Conservation (phyloP, 768 basidiomycete species). For the Crucibulum laeve region DNA sequence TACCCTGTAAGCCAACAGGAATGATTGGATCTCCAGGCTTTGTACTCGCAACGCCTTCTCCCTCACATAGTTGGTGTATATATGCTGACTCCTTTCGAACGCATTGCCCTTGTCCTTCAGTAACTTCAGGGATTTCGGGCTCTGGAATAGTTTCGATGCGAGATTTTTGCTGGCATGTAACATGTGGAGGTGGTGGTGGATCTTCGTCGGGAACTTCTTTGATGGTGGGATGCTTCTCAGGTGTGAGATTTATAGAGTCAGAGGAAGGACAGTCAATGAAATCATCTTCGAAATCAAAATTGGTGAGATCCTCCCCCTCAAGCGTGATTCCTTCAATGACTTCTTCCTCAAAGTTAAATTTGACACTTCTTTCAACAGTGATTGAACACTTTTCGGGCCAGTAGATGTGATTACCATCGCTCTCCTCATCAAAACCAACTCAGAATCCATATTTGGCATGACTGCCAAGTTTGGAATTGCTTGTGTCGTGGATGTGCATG, state of each 20-base stretch:
- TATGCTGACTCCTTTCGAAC: conserved; percentile 2
- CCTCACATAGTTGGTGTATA: conserved; percentile 1
- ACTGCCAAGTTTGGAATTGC: conserved; percentile 6
- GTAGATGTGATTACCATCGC: conserved; percentile 13
- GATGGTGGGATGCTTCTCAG: not conserved
- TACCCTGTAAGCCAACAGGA: conserved; percentile 2
- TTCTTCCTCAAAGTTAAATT: conserved; percentile 1
- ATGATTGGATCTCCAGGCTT: conserved; percentile 1
- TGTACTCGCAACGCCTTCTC: conserved; percentile 4
- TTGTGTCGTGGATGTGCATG: conserved; percentile 11
- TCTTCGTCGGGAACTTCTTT: not conserved
- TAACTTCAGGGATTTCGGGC: not conserved
- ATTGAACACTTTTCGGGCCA: conserved; percentile 16
- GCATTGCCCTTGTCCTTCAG: not conserved
- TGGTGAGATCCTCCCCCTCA: not conserved
- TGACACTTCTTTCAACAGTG: conserved; percentile 11
- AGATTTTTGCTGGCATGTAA: not conserved
- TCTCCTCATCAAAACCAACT: conserved; percentile 10
- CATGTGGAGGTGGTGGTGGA: not conserved
- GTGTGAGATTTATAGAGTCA: conserved; percentile 1
- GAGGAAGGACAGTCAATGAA: not conserved
- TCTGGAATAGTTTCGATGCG: not conserved
- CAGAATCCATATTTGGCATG: conserved; percentile 10
- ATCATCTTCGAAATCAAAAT: not conserved
- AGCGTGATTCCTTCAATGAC: not conserved